A percentile compares a stretch with the other conserved stretches of the same genome.
Conservation (phyloP, 495 filamentous ascomycete genomes). For the Hamigera avellanea region DNA sequence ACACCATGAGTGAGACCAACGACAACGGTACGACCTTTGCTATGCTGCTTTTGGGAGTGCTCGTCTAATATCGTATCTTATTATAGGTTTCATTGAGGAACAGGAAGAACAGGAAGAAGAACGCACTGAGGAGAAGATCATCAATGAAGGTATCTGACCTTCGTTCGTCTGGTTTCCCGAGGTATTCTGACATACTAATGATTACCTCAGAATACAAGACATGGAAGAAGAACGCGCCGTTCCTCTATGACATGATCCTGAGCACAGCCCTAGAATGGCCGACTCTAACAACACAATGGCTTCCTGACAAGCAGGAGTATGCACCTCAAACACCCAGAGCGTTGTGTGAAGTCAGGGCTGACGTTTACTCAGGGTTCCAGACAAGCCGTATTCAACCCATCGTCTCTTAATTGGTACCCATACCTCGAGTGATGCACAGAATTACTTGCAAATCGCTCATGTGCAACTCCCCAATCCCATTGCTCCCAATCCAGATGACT, state of each 20-base stretch:
- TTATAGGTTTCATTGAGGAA: conserved; percentile 27
- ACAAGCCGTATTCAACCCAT: conserved; percentile 80
- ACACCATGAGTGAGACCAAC: conserved; percentile 23
- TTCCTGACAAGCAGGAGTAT: conserved; percentile 87
- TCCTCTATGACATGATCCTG: conserved; percentile 93
- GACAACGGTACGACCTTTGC: conserved; percentile 15
- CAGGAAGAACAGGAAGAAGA: conserved; percentile 58
- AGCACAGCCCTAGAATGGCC: conserved; percentile 96
- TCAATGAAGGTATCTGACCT: conserved; percentile 68
- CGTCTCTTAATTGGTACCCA: conserved; percentile 90
- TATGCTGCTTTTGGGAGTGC: conserved; percentile 3
- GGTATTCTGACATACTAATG: conserved; percentile 5
- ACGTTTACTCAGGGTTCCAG: conserved; percentile 45
- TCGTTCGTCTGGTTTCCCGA: neutral
- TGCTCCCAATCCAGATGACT: conserved; percentile 63
- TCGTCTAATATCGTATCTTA: conserved; percentile 7
- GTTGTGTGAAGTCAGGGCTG: conserved; percentile 1
- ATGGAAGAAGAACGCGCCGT: conserved; percentile 99
- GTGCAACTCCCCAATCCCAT: conserved; percentile 78
- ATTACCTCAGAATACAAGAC: conserved; percentile 79
- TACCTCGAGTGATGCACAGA: conserved; percentile 74
- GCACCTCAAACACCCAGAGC: conserved; percentile 4
- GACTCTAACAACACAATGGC: conserved; percentile 94
- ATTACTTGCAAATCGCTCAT: conserved; percentile 91
- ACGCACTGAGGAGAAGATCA: conserved; percentile 66